Percentiles rank a stretch among this genome's conserved stretches.
Conservation (phyloP, 2,329 filamentous ascomycete genomes). For the Penicillium digitatum region DNA sequence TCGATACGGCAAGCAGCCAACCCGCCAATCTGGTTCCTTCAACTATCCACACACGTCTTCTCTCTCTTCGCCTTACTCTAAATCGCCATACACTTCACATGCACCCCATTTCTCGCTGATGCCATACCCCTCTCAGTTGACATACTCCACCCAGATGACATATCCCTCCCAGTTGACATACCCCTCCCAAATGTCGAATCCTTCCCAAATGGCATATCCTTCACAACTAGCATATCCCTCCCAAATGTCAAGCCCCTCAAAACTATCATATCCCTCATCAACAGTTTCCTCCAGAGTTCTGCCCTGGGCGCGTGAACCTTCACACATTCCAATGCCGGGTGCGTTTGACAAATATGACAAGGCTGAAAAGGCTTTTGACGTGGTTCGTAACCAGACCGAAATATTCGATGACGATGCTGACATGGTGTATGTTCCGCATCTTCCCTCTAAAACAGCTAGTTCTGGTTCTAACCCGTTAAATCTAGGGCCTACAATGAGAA, state of each 20-base stretch:
- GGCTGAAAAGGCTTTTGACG: slow-evolving; percentile 1
- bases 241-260: neutral
- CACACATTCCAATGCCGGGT: neutral
- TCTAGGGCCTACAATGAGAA: slow-evolving; percentile 28
- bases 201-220: neutral
- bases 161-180: neutral
- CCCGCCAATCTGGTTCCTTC: neutral
- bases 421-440: neutral
- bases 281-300: neutral
- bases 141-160: neutral
- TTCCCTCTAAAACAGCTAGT: neutral
- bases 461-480: slow-evolving; percentile 9
- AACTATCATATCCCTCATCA: neutral
- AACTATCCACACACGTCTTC: neutral
- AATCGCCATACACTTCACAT: neutral
- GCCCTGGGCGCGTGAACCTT: neutral
- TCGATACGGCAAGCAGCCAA: slow-evolving; percentile 1
- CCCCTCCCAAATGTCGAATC: neutral
- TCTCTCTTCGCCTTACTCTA: neutral
- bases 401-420: slow-evolving; percentile 6
- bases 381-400: slow-evolving; percentile 3
- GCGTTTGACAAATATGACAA: neutral
- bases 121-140: neutral
- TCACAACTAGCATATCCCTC: neutral
- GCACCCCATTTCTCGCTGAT: neutral